Evolutionary conservation across 148 eudicot genomes (phyloP), one percentile per base, ranked within the genome.

Genomic region (Cornus suecica): DNA sequence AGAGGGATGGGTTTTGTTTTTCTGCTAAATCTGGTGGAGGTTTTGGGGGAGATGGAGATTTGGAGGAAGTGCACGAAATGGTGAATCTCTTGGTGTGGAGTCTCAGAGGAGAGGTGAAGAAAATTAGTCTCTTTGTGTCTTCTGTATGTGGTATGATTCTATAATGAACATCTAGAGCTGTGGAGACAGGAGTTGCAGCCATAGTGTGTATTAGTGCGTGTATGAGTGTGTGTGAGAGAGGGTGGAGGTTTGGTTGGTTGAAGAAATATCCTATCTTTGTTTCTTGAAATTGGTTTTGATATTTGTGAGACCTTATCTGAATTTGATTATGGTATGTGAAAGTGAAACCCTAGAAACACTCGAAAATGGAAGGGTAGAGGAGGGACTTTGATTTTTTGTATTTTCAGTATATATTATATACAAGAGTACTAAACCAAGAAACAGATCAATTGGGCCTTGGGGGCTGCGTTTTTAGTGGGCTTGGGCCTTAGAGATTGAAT

Each of bases 171-270:
- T 90, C 88, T 65, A 91, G 71, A 7, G 88, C 78, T 72, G 86
- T 79, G 27, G 91, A 92, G 71, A 89, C 82, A 24, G 82, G 70
- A 23, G 94, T 81, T 72, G 94, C 65, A 79, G 96, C 86, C 96
- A 90, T 90, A 45, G 82, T 42, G 42, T 61, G 23, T n/a, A n/a
- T n/a, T n/a, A n/a, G n/a, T n/a, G n/a, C n/a, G n/a, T n/a, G n/a
- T n/a, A n/a, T n/a, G n/a, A n/a, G n/a, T n/a, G 66, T 42, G 79
- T 72, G 42, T 69, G 74, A 70, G 80, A 72, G 67, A 15, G 54
- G 14, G 29, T 32, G 37, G 30, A 42, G 60, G 24, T 18, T 20
- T 18, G 24, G 62, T 16, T 13, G 69, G 62, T 8, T 13, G 69
- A 66, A 4, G 72, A 69, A 69, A 69, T 41, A 41, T 45, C 58